Evolutionary conservation across 257 asterid species (phyloP), one percentile per base, ranked within the genome.

Genomic region (Solanum neorickii): DNA sequence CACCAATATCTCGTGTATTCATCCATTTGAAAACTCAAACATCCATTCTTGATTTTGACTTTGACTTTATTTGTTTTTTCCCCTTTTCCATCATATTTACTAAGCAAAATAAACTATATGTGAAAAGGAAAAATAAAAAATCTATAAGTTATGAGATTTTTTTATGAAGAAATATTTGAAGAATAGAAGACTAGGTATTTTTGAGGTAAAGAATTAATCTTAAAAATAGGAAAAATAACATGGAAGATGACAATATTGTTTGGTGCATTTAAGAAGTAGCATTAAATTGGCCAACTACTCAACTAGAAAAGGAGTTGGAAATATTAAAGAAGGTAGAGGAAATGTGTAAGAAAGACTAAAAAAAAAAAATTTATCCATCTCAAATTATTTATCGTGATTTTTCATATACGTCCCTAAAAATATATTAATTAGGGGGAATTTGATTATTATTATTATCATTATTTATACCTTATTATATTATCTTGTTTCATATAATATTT

Each of bases 1-100:
- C 90, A 88, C 90, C 91, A 90, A 90, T 80, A 90, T 90, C 92
- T 82, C 92, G 92, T 66, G 21, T 62, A 23, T 39, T 27, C 21
- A 41, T 68, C 78, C 16, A 18, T 7, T 10, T 25, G 5, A 46
- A 27, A 37, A 25, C 27, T 23, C n/a, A 13, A 44, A 83, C 25
- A 6, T 35, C 65, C 29, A 59, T 35, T 15, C 56, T 9, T 1
- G 2, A 68, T n/a, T 84, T 62, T 84, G 37, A 84, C 35, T 39
- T 39, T 14, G 46, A 42, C 49, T 73, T 73, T 73, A 20, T 31
- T 23, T 77, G 18, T 73, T 39, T 7, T 2, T 0, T 35, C 84
- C 84, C 60, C 65, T 46, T 77, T 44, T 23, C 16, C 84, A 46
- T 78, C 62, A 46, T 76, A 12, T 76, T 3, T 41, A 41, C n/a